These are phyloP conservation scores for Cyclospora cayetanensis DNA, from an alignment of 169 alveolate species.

Conservation along the genomic window DNA sequence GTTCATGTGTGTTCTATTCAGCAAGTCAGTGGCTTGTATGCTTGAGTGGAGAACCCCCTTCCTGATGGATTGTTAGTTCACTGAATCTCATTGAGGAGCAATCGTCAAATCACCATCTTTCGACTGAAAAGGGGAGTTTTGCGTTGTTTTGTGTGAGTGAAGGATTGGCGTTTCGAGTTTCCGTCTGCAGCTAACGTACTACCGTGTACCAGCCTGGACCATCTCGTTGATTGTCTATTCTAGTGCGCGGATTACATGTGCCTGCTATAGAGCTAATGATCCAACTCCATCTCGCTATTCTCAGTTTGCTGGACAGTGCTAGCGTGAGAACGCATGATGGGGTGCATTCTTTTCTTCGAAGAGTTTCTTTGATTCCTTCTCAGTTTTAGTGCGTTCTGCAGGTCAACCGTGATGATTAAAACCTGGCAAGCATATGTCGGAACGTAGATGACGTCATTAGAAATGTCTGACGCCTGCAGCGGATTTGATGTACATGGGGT, in stretches of 20 bases:
- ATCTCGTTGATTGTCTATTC: not conserved
- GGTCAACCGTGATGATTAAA: not conserved
- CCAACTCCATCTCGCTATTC: slow-evolving; percentile 50
- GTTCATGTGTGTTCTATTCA: not conserved
- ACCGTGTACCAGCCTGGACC: not conserved
- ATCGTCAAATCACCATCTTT: slow-evolving; percentile 37
- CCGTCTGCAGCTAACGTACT: slow-evolving; percentile 36
- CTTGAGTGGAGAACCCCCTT: not conserved
- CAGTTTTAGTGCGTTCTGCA: not conserved
- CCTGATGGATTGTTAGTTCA: not conserved
- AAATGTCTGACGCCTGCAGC: slow-evolving; percentile 22
- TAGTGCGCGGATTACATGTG: slow-evolving; percentile 14
- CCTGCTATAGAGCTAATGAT: not conserved
- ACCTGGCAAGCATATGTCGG: slow-evolving; percentile 54
- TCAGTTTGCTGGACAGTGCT: slow-evolving; percentile 24
- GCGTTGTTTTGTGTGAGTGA: not conserved
- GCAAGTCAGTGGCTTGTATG: not conserved
- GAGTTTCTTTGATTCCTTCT: not conserved
- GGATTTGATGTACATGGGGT: not conserved
- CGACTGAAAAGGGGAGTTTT: slow-evolving; percentile 13
- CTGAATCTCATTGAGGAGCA: not conserved
- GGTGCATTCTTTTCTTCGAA: not conserved
- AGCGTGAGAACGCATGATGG: slow-evolving; percentile 41
- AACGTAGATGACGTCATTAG: not conserved
- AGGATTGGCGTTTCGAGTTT: not conserved